phyloP scores from a whole-genome alignment of 2,329 filamentous ascomycete species.

The Aspergillus texensis region DNA sequence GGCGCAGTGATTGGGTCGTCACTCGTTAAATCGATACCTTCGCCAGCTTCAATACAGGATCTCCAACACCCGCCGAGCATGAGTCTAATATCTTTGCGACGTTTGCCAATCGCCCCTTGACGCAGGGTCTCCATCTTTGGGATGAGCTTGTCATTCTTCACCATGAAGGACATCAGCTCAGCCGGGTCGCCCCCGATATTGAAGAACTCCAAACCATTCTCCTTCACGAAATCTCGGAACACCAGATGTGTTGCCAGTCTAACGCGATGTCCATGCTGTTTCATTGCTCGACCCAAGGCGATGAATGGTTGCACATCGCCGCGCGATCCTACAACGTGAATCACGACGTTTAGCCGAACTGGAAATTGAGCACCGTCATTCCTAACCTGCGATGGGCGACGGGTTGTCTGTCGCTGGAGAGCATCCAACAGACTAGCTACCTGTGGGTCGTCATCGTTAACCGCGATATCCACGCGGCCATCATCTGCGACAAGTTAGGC shows the following conservation, averaged over 20 bases:
- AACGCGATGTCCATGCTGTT: background rate
- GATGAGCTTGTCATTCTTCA: background rate
- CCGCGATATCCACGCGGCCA: background rate
- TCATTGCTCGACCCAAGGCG: background rate
- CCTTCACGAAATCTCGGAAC: background rate
- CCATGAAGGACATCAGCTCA: background rate
- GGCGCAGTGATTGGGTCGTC: background rate
- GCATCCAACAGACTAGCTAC: background rate
- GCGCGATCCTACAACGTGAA: background rate
- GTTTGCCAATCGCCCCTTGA: background rate
- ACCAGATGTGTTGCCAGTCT: background rate
- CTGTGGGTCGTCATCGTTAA: background rate
- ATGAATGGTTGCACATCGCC: background rate
- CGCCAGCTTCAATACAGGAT: background rate
- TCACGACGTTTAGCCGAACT: background rate
- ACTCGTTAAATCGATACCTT: background rate
- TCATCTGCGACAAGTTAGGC: background rate
- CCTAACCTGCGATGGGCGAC: background rate
- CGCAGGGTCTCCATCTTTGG: background rate
- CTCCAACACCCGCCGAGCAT: constrained; percentile 1
- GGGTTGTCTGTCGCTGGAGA: background rate
- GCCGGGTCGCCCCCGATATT: constrained; percentile 1
- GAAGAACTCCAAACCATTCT: background rate
- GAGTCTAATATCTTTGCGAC: background rate
- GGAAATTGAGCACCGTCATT: background rate